Evolutionary conservation across 2,329 filamentous ascomycete species (phyloP).

Genomic region (Chalara sp.): DNA sequence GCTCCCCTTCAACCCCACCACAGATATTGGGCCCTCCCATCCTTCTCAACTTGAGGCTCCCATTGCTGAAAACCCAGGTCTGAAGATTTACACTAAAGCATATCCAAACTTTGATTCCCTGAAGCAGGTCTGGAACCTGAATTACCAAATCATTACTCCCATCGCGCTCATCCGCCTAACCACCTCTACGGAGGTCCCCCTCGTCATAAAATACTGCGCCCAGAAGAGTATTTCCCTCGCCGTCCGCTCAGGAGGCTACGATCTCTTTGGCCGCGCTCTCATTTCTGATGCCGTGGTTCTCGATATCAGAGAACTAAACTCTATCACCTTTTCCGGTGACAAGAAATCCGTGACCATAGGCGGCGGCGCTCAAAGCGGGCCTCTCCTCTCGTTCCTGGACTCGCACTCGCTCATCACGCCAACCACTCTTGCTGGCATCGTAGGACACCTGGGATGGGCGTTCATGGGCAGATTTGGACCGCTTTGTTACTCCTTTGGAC

Average conservation of each 20-base stretch:
- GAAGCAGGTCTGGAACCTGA: background rate
- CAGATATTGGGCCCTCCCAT: background rate
- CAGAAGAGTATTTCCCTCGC: constrained; percentile 2
- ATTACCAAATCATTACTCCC: background rate
- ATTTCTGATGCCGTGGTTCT: constrained; percentile 9
- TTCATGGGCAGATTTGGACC: constrained; percentile 30
- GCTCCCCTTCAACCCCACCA: background rate
- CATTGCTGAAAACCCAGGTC: background rate
- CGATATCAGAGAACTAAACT: constrained; percentile 11
- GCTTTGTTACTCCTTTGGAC: constrained; percentile 22
- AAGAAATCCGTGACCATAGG: background rate
- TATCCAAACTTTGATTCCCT: background rate
- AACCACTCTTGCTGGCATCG: constrained; percentile 1
- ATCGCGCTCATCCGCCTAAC: background rate
- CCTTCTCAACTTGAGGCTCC: background rate
- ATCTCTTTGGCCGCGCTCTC: constrained; percentile 12
- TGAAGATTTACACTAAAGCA: background rate
- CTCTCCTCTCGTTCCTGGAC: background rate
- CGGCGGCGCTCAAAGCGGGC: background rate
- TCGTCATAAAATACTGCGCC: background rate
- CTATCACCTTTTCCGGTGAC: constrained; percentile 5
- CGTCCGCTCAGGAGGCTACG: constrained; percentile 16
- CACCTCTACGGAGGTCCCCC: background rate
- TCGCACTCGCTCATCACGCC: background rate
- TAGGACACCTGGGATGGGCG: constrained; percentile 32